A percentile compares a stretch with the other conserved stretches of the same genome.
These are phyloP conservation scores for Nyctanthes arbortristis DNA, from an alignment of 257 asterid genomes.

Conservation along the genomic window DNA sequence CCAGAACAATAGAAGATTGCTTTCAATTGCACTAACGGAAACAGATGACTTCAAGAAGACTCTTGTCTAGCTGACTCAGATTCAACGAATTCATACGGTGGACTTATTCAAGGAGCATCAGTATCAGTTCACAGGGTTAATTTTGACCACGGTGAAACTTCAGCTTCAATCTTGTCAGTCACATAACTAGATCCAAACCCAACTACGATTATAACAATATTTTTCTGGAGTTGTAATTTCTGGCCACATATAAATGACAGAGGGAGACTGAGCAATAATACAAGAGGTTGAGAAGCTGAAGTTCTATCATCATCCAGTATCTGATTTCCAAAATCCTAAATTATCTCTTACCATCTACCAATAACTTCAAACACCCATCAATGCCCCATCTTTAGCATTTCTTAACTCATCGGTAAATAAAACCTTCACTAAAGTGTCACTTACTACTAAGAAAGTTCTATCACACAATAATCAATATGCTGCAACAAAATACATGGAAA, in stretches of 20 bases:
- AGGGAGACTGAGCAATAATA: background rate
- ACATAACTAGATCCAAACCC: background rate
- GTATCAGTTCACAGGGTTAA: background rate
- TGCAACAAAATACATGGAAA: background rate
- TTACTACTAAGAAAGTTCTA: background rate
- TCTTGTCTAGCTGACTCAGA: background rate
- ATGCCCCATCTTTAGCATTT: background rate
- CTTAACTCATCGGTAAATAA: background rate
- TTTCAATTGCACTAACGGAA: background rate
- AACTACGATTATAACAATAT: background rate
- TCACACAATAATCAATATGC: background rate
- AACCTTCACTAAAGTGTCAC: background rate
- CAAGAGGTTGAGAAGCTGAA: background rate
- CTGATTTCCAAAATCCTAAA: background rate
- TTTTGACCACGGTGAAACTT: background rate
- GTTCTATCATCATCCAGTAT: background rate
- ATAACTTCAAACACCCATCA: background rate
- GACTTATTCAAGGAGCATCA: background rate
- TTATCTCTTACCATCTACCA: background rate
- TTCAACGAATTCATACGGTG: background rate
- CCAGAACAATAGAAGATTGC: background rate
- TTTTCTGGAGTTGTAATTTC: background rate
- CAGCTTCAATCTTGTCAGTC: background rate
- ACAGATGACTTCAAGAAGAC: background rate
- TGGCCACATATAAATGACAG: background rate